These are phyloP conservation scores for Cubamyces sp. DNA, from an alignment of 768 basidiomycete genomes.

Conservation along the genomic window DNA sequence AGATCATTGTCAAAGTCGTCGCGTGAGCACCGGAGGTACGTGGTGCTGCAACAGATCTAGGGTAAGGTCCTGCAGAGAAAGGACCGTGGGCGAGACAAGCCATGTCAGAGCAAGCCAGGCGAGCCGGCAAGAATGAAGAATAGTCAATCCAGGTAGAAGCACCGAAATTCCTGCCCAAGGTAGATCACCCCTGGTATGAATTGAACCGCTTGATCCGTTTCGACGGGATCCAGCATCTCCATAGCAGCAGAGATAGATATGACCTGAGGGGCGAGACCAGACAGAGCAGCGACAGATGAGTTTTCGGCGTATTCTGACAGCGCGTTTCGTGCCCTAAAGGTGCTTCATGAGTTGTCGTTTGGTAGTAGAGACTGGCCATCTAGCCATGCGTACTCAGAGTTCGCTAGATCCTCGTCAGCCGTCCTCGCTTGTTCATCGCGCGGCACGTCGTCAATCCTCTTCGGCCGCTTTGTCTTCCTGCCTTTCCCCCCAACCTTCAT, in stretches of 20 bases:
- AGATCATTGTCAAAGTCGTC: too few species aligned
- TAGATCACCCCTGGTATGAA: conserved; percentile 14
- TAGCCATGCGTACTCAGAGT: too few species aligned
- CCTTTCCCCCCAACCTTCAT: not conserved
- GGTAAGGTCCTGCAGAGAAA: too few species aligned
- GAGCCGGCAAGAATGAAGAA: not conserved
- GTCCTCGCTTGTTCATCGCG: too few species aligned
- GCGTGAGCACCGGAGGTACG: too few species aligned
- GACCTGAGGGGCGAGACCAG: not conserved
- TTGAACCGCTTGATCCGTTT: not conserved
- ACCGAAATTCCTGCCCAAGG: conserved; percentile 15
- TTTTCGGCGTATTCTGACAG: not conserved
- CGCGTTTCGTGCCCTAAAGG: not conserved
- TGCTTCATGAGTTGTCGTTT: not conserved
- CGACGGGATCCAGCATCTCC: not conserved
- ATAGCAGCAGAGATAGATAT: conserved; percentile 16
- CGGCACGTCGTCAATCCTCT: not conserved
- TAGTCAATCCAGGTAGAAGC: conserved; percentile 3
- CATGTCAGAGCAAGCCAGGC: not conserved
- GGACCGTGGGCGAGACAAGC: too few species aligned
- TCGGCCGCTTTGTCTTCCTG: not conserved
- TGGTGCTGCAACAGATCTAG: too few species aligned
- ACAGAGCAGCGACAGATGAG: not conserved
- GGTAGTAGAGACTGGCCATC: too few species aligned
- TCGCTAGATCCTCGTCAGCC: too few species aligned